phyloP scores from a whole-genome alignment of 2,329 filamentous ascomycete species.

The Fusarium praegraminearum region DNA sequence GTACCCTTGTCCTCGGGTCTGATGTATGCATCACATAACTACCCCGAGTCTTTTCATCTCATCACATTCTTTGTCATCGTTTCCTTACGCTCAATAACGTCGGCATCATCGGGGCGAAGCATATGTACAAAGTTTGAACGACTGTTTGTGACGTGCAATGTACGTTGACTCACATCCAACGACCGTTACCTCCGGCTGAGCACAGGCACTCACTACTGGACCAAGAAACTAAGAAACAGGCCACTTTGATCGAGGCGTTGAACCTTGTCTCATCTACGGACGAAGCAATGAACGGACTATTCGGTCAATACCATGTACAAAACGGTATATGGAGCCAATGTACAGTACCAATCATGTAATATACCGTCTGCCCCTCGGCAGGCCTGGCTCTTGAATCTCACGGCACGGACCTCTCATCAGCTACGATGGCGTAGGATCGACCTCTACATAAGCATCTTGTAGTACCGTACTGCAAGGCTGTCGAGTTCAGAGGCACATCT shows the following conservation, averaged over 20 bases:
- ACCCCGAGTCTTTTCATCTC: not conserved
- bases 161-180: constrained; percentile 9
- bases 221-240: constrained; percentile 29
- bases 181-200: not conserved
- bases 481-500: constrained; percentile 17
- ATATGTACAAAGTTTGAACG: constrained; percentile 1
- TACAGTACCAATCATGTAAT: not conserved
- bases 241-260: constrained; percentile 30
- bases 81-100: not conserved
- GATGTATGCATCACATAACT: not conserved
- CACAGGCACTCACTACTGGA: constrained; percentile 19
- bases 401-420: constrained; percentile 21
- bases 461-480: constrained; percentile 29
- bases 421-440: constrained; percentile 10
- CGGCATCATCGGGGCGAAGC: not conserved
- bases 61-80: constrained; percentile 1
- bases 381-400: constrained; percentile 9
- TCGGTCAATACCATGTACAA: not conserved
- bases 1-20: constrained; percentile 11
- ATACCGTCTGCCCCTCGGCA: not conserved
- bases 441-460: not conserved
- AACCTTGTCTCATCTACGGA: constrained; percentile 13
- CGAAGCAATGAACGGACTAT: constrained; percentile 13
- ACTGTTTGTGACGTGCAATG: constrained; percentile 14
- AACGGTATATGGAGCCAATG: constrained; percentile 5